Percentiles rank a stretch among this genome's conserved stretches.
These are phyloP conservation scores for Aureobasidium sp. DNA, from an alignment of 2,329 filamentous ascomycete species.

Conservation along the genomic window DNA sequence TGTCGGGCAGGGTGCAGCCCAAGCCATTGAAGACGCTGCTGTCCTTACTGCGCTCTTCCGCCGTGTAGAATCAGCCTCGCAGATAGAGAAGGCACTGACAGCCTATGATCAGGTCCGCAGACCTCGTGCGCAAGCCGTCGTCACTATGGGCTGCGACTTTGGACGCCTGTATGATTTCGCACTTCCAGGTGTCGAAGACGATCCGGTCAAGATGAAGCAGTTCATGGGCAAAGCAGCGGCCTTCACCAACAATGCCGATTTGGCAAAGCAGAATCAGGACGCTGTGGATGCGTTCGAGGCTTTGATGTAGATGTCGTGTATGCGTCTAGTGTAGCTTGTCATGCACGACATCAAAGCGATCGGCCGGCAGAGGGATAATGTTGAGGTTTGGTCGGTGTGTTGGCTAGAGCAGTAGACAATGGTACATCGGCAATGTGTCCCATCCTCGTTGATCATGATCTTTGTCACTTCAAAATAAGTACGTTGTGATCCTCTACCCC, in stretches of 20 bases:
- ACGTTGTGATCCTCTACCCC: neutral
- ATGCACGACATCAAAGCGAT: slow-evolving; percentile 1
- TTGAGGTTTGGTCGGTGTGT: neutral
- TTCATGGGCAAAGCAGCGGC: slow-evolving; percentile 24
- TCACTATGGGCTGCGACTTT: slow-evolving; percentile 24
- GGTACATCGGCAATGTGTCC: neutral
- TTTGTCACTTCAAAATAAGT: neutral
- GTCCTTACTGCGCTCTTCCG: slow-evolving; percentile 27
- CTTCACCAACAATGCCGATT: slow-evolving; percentile 26
- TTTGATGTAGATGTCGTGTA: slow-evolving; percentile 2
- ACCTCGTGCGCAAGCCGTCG: slow-evolving; percentile 23
- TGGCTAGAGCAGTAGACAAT: neutral
- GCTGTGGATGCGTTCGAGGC: slow-evolving; percentile 21
- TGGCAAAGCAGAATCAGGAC: slow-evolving; percentile 23
- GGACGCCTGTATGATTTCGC: slow-evolving; percentile 25
- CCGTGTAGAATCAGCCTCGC: neutral
- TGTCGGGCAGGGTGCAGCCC: slow-evolving; percentile 29
- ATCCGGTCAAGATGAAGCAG: slow-evolving; percentile 23
- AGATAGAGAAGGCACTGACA: slow-evolving; percentile 18
- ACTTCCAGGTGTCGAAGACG: slow-evolving; percentile 21
- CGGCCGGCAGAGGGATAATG: neutral
- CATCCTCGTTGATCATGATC: neutral
- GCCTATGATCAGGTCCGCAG: slow-evolving; percentile 23
- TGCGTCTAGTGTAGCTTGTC: neutral
- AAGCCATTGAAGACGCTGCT: slow-evolving; percentile 31